Evolutionary conservation across 169 alveolate genomes (phyloP).

Genomic region (Plasmodium sp.): DNA sequence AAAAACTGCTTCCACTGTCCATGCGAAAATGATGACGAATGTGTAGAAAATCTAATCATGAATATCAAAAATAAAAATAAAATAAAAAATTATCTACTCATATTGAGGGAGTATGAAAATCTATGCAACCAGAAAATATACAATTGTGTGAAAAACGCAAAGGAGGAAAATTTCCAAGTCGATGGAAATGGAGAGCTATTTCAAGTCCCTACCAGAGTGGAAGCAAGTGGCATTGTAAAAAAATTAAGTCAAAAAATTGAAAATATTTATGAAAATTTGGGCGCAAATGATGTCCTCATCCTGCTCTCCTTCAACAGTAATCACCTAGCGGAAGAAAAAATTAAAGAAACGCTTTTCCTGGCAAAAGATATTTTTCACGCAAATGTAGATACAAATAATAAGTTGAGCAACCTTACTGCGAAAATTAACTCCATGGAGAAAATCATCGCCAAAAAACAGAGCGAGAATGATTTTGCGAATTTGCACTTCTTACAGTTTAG

Average conservation of each 20-base stretch:
- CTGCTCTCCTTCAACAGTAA: constrained; percentile 50
- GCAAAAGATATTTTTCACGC: constrained; percentile 63
- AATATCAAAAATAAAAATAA: constrained; percentile 66
- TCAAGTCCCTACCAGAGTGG: constrained; percentile 57
- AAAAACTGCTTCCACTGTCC: constrained; percentile 46
- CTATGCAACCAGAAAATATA: constrained; percentile 54
- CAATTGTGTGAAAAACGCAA: constrained; percentile 10
- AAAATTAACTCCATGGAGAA: constrained; percentile 31
- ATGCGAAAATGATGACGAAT: constrained; percentile 68
- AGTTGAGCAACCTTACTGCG: neutral
- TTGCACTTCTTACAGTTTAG: constrained; percentile 2
- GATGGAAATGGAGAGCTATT: constrained; percentile 28
- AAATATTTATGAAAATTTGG: constrained; percentile 20
- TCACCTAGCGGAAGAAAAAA: constrained; percentile 58
- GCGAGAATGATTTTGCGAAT: neutral
- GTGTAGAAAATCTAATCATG: constrained; percentile 23
- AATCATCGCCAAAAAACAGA: constrained; percentile 5
- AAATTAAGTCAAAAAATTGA: constrained; percentile 58
- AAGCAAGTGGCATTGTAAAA: constrained; percentile 34
- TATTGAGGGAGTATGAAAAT: constrained; percentile 72
- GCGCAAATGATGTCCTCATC: constrained; percentile 26
- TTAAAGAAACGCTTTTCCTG: constrained; percentile 34
- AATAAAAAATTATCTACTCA: constrained; percentile 56
- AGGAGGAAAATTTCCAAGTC: constrained; percentile 21
- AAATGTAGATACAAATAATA: constrained; percentile 12